Percentiles rank a stretch among this genome's conserved stretches.
Evolutionary conservation across 768 basidiomycete species (phyloP).

Genomic region (Lactarius trivialis): DNA sequence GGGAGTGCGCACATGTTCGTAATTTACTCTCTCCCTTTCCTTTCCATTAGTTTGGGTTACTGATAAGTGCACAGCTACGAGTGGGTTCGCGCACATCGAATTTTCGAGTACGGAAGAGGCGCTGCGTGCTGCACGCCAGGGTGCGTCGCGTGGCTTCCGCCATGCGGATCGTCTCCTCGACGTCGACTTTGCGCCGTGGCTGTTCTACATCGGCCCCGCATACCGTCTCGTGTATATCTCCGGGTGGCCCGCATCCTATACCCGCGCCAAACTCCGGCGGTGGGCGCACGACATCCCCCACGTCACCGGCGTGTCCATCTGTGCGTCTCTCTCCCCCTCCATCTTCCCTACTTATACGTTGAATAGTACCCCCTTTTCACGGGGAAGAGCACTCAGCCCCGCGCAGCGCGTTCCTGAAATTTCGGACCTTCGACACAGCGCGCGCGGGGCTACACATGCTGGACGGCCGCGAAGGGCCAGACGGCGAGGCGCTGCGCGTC

Average conservation of each 20-base stretch:
- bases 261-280: not conserved
- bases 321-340: not conserved
- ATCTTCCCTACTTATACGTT: too few relatives aligned
- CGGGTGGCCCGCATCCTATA: slow-evolving; percentile 1
- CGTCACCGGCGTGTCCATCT: not conserved
- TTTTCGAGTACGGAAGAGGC: slow-evolving; percentile 13
- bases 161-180: slow-evolving; percentile 4
- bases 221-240: slow-evolving; percentile 10
- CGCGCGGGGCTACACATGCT: not conserved
- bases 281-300: slow-evolving; percentile 9
- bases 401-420: not conserved
- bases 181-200: slow-evolving; percentile 12
- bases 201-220: not conserved
- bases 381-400: not conserved
- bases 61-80: not conserved
- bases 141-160: slow-evolving; percentile 12
- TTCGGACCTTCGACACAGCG: not conserved
- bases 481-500: not conserved
- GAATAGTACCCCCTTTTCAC: slow-evolving; percentile 4
- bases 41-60: not conserved
- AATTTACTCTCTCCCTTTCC: not conserved
- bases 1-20: slow-evolving; percentile 17
- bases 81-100: slow-evolving; percentile 18
- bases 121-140: slow-evolving; percentile 5
- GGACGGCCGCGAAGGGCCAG: not conserved